A percentile compares a stretch with the other conserved stretches of the same genome.
Evolutionary conservation across 495 filamentous ascomycete genomes (phyloP).

Genomic region (Podospora conica): DNA sequence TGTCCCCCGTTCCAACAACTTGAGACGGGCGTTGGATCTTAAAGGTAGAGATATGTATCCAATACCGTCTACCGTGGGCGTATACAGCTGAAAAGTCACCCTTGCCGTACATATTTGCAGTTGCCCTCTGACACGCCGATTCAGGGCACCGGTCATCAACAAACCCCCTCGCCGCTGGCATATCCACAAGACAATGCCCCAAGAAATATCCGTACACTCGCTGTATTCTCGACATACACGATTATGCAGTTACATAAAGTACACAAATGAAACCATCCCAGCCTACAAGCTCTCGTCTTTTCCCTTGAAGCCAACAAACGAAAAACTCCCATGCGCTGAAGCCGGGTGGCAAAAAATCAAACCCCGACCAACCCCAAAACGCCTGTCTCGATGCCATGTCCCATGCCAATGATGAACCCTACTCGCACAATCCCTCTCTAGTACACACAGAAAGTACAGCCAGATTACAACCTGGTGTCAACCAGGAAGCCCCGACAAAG

Average conservation of each 20-base stretch:
- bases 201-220: too few species aligned
- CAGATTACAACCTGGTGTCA: background rate
- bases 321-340: background rate
- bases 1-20: background rate
- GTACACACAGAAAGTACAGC: background rate
- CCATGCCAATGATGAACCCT: background rate
- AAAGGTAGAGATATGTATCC: too few species aligned
- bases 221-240: background rate
- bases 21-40: too few species aligned
- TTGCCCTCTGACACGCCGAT: background rate
- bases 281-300: background rate
- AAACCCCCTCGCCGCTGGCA: background rate
- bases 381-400: background rate
- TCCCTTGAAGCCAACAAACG: background rate
- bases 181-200: background rate
- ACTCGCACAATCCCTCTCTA: background rate
- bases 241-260: background rate
- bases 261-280: background rate
- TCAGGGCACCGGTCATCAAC: background rate
- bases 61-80: too few species aligned
- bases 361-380: background rate
- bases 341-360: background rate
- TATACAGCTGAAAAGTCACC: too few species aligned
- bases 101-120: too few species aligned
- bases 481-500: background rate